A percentile compares a stretch with the other conserved stretches of the same genome.
Conservation (phyloP, 805 yeast genomes). For the Myxozyma monticola region DNA sequence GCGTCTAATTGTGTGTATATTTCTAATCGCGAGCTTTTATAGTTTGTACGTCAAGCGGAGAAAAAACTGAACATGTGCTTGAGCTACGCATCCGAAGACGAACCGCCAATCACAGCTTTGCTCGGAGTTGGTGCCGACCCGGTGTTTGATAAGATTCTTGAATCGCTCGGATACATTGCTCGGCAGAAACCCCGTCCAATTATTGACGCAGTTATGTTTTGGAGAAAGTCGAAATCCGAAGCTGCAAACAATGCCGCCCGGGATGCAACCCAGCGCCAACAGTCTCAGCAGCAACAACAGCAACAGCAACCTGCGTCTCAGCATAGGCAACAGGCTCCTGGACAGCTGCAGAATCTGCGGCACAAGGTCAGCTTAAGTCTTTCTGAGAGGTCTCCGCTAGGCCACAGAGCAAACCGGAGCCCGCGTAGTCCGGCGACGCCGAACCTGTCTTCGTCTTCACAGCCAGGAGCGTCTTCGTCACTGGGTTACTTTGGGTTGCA, state of each 20-base stretch:
- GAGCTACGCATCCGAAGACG: slow-evolving; percentile 61
- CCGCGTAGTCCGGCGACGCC: not conserved
- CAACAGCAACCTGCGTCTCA: not conserved
- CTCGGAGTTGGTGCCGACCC: slow-evolving; percentile 85
- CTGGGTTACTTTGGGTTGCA: slow-evolving; percentile 13
- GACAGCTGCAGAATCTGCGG: slow-evolving; percentile 16
- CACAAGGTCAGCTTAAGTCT: slow-evolving; percentile 28
- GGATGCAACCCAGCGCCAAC: not conserved
- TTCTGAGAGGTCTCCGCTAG: slow-evolving; percentile 26
- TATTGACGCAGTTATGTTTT: slow-evolving; percentile 95
- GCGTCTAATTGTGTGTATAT: not conserved
- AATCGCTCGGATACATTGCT: slow-evolving; percentile 87
- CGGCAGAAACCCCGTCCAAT: slow-evolving; percentile 90
- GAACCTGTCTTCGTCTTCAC: slow-evolving; percentile 2
- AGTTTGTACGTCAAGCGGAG: slow-evolving; percentile 89
- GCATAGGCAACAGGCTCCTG: slow-evolving; percentile 2
- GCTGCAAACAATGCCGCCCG: slow-evolving; percentile 53
- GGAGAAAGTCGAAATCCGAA: slow-evolving; percentile 94
- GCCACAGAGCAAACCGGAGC: too few relatives aligned
- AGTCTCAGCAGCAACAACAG: slow-evolving; percentile 4
- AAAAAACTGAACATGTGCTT: slow-evolving; percentile 75
- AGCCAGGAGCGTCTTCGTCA: slow-evolving; percentile 4
- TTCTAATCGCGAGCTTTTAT: not conserved
- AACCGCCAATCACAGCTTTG: slow-evolving; percentile 76
- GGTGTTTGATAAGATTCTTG: slow-evolving; percentile 79